Evolutionary conservation across 768 basidiomycete genomes (phyloP).

Genomic region (Mycena sanguinolenta): DNA sequence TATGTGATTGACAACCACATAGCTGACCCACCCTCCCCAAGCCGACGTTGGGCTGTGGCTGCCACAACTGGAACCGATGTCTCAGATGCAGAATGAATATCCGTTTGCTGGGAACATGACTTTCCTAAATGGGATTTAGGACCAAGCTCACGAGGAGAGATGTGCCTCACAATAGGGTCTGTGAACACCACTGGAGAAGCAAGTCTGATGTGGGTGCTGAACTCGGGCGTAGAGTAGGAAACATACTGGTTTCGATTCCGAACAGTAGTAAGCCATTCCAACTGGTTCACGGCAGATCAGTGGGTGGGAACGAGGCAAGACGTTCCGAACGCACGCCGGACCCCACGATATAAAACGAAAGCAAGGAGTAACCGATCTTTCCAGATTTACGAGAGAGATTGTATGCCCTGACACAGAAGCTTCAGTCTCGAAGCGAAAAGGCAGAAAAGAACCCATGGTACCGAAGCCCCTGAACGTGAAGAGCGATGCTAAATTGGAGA

Average conservation of each 20-base stretch:
- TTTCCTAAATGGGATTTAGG: slow-evolving; percentile 45
- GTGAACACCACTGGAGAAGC: slow-evolving; percentile 41
- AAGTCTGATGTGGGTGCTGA: no score
- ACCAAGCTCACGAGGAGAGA: neutral
- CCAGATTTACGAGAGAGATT: slow-evolving; percentile 59
- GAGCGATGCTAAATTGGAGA: neutral
- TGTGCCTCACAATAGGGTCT: slow-evolving; percentile 27
- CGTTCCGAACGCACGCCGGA: slow-evolving; percentile 55
- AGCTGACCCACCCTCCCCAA: slow-evolving; percentile 69
- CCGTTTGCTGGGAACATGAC: slow-evolving; percentile 37
- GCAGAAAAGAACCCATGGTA: no score
- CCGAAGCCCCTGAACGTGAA: slow-evolving; percentile 23
- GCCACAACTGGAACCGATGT: slow-evolving; percentile 60
- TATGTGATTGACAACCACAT: slow-evolving; percentile 69
- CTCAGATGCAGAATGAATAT: neutral
- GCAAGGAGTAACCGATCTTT: slow-evolving; percentile 54
- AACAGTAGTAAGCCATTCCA: slow-evolving; percentile 71
- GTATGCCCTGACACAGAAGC: no score
- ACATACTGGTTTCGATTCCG: slow-evolving; percentile 65
- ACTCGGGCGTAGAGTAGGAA: slow-evolving; percentile 22
- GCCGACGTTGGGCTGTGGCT: slow-evolving; percentile 50
- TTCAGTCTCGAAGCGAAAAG: no score
- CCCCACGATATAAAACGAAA: slow-evolving; percentile 55
- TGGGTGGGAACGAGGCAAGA: slow-evolving; percentile 2
- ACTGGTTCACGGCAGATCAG: slow-evolving; percentile 45